A percentile compares a stretch with the other conserved stretches of the same genome.
Evolutionary conservation across 2,329 filamentous ascomycete species (phyloP).

Genomic region (Apiospora arundinis): DNA sequence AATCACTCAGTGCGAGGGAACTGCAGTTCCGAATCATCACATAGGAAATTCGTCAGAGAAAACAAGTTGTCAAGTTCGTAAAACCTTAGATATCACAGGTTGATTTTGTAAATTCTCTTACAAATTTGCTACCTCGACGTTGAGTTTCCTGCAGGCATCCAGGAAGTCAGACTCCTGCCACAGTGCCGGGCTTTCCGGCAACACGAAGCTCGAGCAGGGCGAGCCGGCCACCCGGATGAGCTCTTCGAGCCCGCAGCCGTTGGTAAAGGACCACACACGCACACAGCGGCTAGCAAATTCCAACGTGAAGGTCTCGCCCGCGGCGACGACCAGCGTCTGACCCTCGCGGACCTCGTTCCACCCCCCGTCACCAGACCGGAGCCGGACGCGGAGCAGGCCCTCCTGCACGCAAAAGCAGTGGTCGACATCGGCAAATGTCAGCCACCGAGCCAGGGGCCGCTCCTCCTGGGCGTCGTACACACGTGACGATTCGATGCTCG

Average conservation of each 20-base stretch:
- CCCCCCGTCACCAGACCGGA: slow-evolving; percentile 31
- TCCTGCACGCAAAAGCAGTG: slow-evolving; percentile 59
- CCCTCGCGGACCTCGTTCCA: slow-evolving; percentile 49
- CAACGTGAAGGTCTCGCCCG: slow-evolving; percentile 51
- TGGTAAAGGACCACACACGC: slow-evolving; percentile 53
- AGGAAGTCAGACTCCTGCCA: too few relatives aligned
- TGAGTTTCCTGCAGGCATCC: too few relatives aligned
- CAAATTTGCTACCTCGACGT: too few relatives aligned
- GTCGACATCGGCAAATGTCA: slow-evolving; percentile 52
- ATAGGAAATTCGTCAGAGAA: too few relatives aligned
- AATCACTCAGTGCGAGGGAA: too few relatives aligned
- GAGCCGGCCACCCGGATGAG: slow-evolving; percentile 47
- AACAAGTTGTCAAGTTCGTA: too few relatives aligned
- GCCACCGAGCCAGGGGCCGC: slow-evolving; percentile 40
- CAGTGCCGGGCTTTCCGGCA: too few relatives aligned
- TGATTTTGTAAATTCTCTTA: too few relatives aligned
- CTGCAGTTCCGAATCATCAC: too few relatives aligned
- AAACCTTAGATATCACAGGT: too few relatives aligned
- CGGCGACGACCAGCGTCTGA: slow-evolving; percentile 55
- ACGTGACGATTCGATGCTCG: slow-evolving; percentile 54
- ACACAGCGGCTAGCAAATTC: slow-evolving; percentile 54
- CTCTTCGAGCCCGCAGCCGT: slow-evolving; percentile 55
- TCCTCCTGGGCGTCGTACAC: slow-evolving; percentile 38
- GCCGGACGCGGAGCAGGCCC: slow-evolving; percentile 49
- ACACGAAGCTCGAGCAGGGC: not conserved